These are phyloP conservation scores for Moesziomyces sp. DNA, from an alignment of 1,284 basidiomycete genomes.

Conservation along the genomic window DNA sequence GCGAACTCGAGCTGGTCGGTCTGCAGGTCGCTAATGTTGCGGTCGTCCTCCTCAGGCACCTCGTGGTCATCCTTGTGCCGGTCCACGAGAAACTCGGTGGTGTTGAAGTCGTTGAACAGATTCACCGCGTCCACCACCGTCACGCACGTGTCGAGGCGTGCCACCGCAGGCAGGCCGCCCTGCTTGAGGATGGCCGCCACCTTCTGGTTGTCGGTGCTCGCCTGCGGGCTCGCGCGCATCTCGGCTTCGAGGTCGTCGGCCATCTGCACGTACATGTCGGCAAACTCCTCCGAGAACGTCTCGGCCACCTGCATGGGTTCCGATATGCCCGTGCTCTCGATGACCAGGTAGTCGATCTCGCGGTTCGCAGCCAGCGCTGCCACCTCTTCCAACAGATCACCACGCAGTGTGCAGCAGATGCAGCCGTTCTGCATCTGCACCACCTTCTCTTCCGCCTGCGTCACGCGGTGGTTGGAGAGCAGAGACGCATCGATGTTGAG, in stretches of 20 bases:
- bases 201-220: slow-evolving; percentile 53
- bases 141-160: slow-evolving; percentile 58
- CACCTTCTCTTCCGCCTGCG: slow-evolving; percentile 69
- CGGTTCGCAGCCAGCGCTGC: slow-evolving; percentile 68
- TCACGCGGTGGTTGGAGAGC: slow-evolving; percentile 69
- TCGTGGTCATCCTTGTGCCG: slow-evolving; percentile 56
- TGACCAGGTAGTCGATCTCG: slow-evolving; percentile 69
- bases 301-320: slow-evolving; percentile 70
- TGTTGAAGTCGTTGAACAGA: slow-evolving; percentile 70
- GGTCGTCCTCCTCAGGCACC: slow-evolving; percentile 69
- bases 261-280: slow-evolving; percentile 64
- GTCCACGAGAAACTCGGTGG: slow-evolving; percentile 70
- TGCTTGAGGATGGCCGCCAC: slow-evolving; percentile 69
- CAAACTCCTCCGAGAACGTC: slow-evolving; percentile 68
- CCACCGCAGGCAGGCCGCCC: slow-evolving; percentile 69
- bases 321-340: slow-evolving; percentile 70
- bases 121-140: slow-evolving; percentile 59
- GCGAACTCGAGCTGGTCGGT: slow-evolving; percentile 70
- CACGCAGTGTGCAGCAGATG: slow-evolving; percentile 71
- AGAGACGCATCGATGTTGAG: slow-evolving; percentile 70
- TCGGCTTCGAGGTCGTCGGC: slow-evolving; percentile 56
- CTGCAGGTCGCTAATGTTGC: slow-evolving; percentile 70
- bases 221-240: slow-evolving; percentile 49
- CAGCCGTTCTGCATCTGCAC: slow-evolving; percentile 71
- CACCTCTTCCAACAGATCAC: slow-evolving; percentile 71